Evolutionary conservation across 169 alveolate genomes (phyloP).

Genomic region (Eimeria necatrix): DNA sequence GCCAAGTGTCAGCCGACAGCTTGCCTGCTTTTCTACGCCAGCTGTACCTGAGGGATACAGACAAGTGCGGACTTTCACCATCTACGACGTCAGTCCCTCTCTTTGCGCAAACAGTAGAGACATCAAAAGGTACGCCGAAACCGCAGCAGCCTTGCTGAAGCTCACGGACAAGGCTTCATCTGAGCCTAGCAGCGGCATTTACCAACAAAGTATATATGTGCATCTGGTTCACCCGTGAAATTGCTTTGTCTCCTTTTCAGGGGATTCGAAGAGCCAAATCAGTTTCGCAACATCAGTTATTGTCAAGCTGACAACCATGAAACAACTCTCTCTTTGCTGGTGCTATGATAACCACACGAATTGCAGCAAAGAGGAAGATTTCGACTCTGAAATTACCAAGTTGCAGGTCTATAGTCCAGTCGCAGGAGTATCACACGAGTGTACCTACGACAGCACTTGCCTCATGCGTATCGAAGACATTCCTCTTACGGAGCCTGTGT

Average conservation of each 20-base stretch:
- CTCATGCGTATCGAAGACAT: slow-evolving; percentile 38
- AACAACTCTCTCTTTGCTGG: slow-evolving; percentile 72
- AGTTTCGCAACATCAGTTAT: not conserved
- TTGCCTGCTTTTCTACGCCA: slow-evolving; percentile 20
- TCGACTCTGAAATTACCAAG: slow-evolving; percentile 1
- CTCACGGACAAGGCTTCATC: no score
- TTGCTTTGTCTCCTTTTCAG: not conserved
- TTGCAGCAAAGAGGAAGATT: slow-evolving; percentile 31
- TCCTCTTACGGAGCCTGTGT: not conserved
- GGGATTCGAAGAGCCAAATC: not conserved
- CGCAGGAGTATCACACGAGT: slow-evolving; percentile 38
- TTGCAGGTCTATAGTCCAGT: slow-evolving; percentile 34
- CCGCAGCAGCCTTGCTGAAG: no score
- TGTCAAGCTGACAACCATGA: not conserved
- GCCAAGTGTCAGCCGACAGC: not conserved
- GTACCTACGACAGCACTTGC: slow-evolving; percentile 68
- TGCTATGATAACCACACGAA: slow-evolving; percentile 18
- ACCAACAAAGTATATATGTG: not conserved
- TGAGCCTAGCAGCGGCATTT: not conserved
- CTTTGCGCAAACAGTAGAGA: not conserved
- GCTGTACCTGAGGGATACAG: slow-evolving; percentile 39
- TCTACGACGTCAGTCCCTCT: not conserved
- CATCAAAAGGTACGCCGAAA: not conserved
- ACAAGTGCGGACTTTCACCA: not conserved
- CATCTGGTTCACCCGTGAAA: not conserved